These are phyloP conservation scores for Termitomyces sp. DNA, from an alignment of 768 basidiomycete genomes.

Conservation along the genomic window DNA sequence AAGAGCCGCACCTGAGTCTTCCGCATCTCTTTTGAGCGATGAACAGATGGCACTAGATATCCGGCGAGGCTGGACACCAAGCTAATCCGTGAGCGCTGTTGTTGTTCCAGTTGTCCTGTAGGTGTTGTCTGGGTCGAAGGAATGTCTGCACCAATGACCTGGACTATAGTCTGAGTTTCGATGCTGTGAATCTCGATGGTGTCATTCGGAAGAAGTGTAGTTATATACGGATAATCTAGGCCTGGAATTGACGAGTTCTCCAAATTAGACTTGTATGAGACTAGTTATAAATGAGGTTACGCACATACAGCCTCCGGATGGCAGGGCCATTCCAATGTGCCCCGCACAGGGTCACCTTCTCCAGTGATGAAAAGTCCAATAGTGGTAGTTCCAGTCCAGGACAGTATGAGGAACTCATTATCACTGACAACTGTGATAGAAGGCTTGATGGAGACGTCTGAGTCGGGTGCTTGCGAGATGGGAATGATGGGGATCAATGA, in stretches of 20 bases:
- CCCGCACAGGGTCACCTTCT: slow-evolving; percentile 83
- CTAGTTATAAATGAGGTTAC: slow-evolving; percentile 22
- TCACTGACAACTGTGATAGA: slow-evolving; percentile 70
- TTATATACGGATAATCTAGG: slow-evolving; percentile 78
- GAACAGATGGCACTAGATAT: slow-evolving; percentile 46
- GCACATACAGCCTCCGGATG: slow-evolving; percentile 75
- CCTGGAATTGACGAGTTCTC: slow-evolving; percentile 33
- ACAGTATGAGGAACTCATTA: slow-evolving; percentile 81
- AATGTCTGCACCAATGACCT: slow-evolving; percentile 54
- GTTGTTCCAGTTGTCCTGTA: slow-evolving; percentile 14
- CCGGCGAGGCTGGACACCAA: slow-evolving; percentile 38
- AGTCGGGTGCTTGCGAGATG: slow-evolving; percentile 60
- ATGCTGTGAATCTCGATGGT: slow-evolving; percentile 81
- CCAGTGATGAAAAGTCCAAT: slow-evolving; percentile 85
- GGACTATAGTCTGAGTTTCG: slow-evolving; percentile 65
- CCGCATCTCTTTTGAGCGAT: slow-evolving; percentile 42
- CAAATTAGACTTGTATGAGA: not conserved
- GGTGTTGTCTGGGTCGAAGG: slow-evolving; percentile 6
- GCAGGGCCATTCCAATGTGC: slow-evolving; percentile 80
- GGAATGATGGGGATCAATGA: slow-evolving; percentile 72
- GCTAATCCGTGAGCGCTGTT: slow-evolving; percentile 23
- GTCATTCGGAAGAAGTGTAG: slow-evolving; percentile 71
- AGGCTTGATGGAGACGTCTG: slow-evolving; percentile 43
- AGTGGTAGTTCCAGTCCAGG: slow-evolving; percentile 77
- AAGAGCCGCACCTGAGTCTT: slow-evolving; percentile 31